Conservation (phyloP, 305 asterid species). For the Ajuga reptans region DNA sequence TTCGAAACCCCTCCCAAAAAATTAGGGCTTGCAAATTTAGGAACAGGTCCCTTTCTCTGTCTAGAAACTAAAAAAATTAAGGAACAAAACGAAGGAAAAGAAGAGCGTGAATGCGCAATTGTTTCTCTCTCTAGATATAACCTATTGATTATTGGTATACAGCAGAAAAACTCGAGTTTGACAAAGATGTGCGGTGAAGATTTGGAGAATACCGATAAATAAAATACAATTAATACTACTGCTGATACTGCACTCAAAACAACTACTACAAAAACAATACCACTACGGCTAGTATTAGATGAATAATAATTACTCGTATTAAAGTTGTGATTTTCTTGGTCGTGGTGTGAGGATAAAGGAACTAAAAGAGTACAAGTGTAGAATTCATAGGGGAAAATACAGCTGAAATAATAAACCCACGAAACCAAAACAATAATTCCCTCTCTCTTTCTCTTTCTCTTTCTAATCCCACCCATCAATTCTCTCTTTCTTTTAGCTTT, state of each 20-base stretch:
- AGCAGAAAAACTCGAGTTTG: slow-evolving; percentile 29
- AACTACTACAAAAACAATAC: slow-evolving; percentile 10
- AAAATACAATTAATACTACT: slow-evolving; percentile 42
- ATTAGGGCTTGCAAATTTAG: slow-evolving; percentile 29
- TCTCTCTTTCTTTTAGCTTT: slow-evolving; percentile 17
- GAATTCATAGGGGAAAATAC: slow-evolving; percentile 30
- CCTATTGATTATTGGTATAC: slow-evolving; percentile 25
- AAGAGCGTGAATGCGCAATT: slow-evolving; percentile 23
- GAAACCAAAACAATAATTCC: slow-evolving; percentile 34
- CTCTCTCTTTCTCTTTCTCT: slow-evolving; percentile 52
- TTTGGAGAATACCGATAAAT: slow-evolving; percentile 46
- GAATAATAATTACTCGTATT: slow-evolving; percentile 27
- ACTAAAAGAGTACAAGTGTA: slow-evolving; percentile 24
- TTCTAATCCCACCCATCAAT: slow-evolving; percentile 48
- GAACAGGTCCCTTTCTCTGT: slow-evolving; percentile 4
- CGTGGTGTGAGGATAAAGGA: slow-evolving; percentile 32
- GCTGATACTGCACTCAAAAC: slow-evolving; percentile 29
- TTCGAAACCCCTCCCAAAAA: slow-evolving; percentile 16
- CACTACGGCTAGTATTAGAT: slow-evolving; percentile 15
- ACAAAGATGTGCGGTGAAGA: slow-evolving; percentile 76
- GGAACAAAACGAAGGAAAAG: slow-evolving; percentile 9
- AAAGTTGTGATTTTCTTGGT: slow-evolving; percentile 30
- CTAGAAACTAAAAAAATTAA: slow-evolving; percentile 2
- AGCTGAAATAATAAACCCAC: slow-evolving; percentile 36
- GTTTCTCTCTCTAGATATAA: slow-evolving; percentile 32